phyloP scores from a whole-genome alignment of 2,329 filamentous ascomycete genomes.

The Penicillium occitanis region DNA sequence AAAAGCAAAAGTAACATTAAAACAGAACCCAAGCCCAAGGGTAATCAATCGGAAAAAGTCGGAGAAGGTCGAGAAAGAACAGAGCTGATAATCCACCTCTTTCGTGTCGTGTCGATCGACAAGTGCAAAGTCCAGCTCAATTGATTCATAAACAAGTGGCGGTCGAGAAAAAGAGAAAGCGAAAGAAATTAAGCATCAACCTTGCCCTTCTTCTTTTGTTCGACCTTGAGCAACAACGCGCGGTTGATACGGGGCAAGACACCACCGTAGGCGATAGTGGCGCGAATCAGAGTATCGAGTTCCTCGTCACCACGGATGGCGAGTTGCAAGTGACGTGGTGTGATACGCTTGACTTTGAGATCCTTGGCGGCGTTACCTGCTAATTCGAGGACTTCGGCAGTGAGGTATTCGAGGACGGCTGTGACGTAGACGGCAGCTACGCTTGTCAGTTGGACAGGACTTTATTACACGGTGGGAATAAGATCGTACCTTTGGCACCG shows the following conservation, averaged over 20 bases:
- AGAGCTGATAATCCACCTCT: constrained; percentile 1
- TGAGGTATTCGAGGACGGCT: constrained; percentile 95
- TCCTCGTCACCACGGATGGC: constrained; percentile 98
- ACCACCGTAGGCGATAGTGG: constrained; percentile 97
- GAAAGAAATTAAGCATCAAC: constrained; percentile 27
- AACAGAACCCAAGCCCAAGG: constrained; percentile 5
- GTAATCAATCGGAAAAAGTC: constrained; percentile 10
- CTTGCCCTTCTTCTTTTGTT: constrained; percentile 92
- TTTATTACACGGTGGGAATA: not conserved
- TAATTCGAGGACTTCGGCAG: constrained; percentile 94
- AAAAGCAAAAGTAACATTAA: constrained; percentile 27
- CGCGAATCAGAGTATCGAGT: constrained; percentile 93
- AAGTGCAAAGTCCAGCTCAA: not conserved
- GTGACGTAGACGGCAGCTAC: constrained; percentile 95
- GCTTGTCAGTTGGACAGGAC: constrained; percentile 2
- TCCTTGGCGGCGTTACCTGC: constrained; percentile 99
- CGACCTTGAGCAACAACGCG: constrained; percentile 89
- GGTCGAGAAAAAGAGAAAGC: constrained; percentile 20
- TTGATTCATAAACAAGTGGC: not conserved
- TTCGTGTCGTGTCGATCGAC: not conserved
- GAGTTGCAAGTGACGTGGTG: constrained; percentile 93
- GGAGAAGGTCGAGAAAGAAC: not conserved
- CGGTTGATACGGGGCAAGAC: constrained; percentile 99
- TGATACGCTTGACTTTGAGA: constrained; percentile 99
- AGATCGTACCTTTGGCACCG: constrained; percentile 74